Conservation (phyloP, 2,329 filamentous ascomycete genomes). For the Fusarium euwallaceae region DNA sequence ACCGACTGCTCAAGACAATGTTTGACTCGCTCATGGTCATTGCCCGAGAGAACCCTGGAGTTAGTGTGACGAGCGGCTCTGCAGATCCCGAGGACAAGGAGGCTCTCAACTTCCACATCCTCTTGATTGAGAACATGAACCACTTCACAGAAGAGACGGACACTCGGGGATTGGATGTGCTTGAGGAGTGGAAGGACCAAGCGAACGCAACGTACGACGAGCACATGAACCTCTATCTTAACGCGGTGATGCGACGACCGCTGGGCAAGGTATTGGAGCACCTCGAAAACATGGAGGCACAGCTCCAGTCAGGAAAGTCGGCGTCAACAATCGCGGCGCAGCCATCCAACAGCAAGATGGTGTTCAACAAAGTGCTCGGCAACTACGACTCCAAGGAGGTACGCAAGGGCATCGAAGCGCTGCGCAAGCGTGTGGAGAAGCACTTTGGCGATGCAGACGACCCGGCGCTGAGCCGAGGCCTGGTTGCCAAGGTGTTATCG, state of each 20-base stretch:
- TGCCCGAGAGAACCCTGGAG: constrained; percentile 76
- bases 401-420: constrained; percentile 87
- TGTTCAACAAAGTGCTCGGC: constrained; percentile 88
- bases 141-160: constrained; percentile 96
- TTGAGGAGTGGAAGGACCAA: constrained; percentile 85
- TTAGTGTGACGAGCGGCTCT: constrained; percentile 57
- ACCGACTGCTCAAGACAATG: constrained; percentile 92
- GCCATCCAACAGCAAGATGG: constrained; percentile 83
- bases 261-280: constrained; percentile 93
- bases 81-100: constrained; percentile 89
- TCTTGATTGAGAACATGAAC: constrained; percentile 99
- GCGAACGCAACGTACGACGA: constrained; percentile 84
- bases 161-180: constrained; percentile 76
- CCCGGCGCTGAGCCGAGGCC: constrained; percentile 70
- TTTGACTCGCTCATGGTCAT: constrained; percentile 98
- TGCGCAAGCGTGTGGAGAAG: constrained; percentile 95
- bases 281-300: constrained; percentile 87
- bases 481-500: constrained; percentile 69
- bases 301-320: constrained; percentile 71
- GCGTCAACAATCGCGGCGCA: constrained; percentile 78
- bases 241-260: constrained; percentile 88
- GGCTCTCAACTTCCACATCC: constrained; percentile 95
- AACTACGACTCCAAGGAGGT: constrained; percentile 87
- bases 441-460: constrained; percentile 94
- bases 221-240: constrained; percentile 89